Conservation (phyloP, 2,329 filamentous ascomycete species). For the Truncatella angustata region DNA sequence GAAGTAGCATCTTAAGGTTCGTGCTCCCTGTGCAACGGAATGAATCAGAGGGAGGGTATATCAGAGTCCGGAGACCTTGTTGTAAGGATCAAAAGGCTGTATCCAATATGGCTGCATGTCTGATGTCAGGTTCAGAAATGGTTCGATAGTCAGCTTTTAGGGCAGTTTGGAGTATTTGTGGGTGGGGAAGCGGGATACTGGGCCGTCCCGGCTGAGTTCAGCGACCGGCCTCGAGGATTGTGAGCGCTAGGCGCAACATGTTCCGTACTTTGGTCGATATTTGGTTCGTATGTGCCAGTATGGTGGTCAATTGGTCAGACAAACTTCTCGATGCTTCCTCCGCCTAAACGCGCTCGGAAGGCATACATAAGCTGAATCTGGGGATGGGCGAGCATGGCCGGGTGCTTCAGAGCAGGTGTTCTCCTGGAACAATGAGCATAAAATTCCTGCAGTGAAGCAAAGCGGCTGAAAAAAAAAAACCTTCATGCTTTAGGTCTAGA, state of each 20-base stretch:
- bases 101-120: background rate
- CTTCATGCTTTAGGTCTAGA: background rate
- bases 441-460: background rate
- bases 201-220: constrained; percentile 21
- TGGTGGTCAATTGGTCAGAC: no score
- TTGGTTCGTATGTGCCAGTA: no score
- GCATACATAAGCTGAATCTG: background rate
- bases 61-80: background rate
- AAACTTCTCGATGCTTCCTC: no score
- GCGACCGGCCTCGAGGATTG: background rate
- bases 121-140: background rate
- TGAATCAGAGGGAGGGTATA: background rate
- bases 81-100: no score
- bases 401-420: background rate
- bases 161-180: constrained; percentile 9
- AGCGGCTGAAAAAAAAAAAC: background rate
- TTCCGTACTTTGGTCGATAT: background rate
- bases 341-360: no score
- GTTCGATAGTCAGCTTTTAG: no score
- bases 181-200: constrained; percentile 19
- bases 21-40: background rate
- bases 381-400: background rate
- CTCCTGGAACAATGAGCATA: no score
- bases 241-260: background rate
- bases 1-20: background rate